These are phyloP conservation scores for Plenodomus lindquistii DNA, from an alignment of 2,329 filamentous ascomycete species.

Conservation along the genomic window DNA sequence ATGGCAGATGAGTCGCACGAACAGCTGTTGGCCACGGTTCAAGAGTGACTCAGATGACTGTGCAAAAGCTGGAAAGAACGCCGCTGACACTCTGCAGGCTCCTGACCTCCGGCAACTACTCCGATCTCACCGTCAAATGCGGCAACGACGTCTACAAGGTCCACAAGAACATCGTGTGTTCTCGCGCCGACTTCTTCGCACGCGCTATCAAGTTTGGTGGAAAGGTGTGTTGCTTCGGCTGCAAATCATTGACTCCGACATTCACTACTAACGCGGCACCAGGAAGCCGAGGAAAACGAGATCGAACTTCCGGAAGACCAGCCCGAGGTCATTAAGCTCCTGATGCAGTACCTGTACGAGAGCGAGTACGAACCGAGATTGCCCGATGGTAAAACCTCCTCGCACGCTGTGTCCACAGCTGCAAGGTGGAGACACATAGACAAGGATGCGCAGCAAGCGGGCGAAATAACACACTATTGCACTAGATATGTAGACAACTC, in stretches of 20 bases:
- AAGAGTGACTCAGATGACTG: neutral
- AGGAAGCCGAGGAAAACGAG: constrained; percentile 15
- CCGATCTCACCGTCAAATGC: constrained; percentile 16
- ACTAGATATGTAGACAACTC: no score
- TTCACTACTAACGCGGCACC: no score
- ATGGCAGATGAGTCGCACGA: constrained; percentile 1
- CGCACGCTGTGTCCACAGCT: neutral
- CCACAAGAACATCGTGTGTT: constrained; percentile 17
- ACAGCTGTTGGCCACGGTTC: neutral
- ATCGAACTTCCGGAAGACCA: constrained; percentile 14
- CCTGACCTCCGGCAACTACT: neutral
- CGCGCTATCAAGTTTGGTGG: constrained; percentile 11
- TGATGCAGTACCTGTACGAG: constrained; percentile 18
- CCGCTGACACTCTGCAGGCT: neutral
- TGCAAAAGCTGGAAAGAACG: neutral
- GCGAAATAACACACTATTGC: no score
- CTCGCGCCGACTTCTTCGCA: constrained; percentile 11
- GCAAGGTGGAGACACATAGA: neutral
- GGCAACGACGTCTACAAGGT: constrained; percentile 7
- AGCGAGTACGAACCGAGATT: constrained; percentile 8
- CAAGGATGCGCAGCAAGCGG: no score
- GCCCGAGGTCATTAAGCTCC: constrained; percentile 9
- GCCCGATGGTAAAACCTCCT: no score
- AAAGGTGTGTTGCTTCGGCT: constrained; percentile 1
- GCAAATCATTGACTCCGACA: no score